Conservation (phyloP, 148 eudicot genomes). For the Hydrangea macrophylla region DNA sequence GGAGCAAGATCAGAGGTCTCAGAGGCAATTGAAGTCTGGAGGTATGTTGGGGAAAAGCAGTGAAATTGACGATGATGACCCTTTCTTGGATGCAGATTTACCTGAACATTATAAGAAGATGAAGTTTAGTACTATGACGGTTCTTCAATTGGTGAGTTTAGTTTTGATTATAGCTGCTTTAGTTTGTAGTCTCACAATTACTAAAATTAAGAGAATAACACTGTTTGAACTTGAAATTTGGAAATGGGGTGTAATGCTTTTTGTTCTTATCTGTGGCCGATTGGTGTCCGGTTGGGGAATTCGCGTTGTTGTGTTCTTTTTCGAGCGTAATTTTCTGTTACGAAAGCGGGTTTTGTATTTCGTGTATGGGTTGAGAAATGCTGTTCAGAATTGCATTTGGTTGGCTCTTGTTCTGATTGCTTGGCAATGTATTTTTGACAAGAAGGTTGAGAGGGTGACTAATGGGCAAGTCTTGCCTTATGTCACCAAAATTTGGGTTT, state of each 20-base stretch:
- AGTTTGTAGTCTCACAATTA: conserved; percentile 54
- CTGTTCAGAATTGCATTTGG: conserved; percentile 73
- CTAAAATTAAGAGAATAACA: conserved; percentile 19
- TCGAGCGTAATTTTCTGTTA: conserved; percentile 58
- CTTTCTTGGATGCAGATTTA: conserved; percentile 73
- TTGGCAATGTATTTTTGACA: conserved; percentile 56
- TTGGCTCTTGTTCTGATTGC: conserved; percentile 54
- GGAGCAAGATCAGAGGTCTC: conserved; percentile 42
- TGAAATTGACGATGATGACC: conserved; percentile 85
- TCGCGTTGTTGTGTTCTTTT: conserved; percentile 51
- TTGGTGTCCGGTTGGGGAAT: conserved; percentile 67
- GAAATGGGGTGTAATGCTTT: conserved; percentile 69
- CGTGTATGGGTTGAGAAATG: conserved; percentile 58
- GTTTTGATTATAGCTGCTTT: conserved; percentile 56
- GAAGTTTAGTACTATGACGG: conserved; percentile 39
- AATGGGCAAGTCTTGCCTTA: conserved; percentile 44
- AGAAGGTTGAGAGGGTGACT: conserved; percentile 45
- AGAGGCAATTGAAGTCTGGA: conserved; percentile 43
- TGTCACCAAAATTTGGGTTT: conserved; percentile 52
- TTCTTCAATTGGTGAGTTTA: conserved; percentile 59
- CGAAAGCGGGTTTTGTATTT: conserved; percentile 69
- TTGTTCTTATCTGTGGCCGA: conserved; percentile 65
- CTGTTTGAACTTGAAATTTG: conserved; percentile 56
- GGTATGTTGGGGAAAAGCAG: conserved; percentile 34
- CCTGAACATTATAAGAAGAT: conserved; percentile 69